These are phyloP conservation scores for Salix brachista DNA, from an alignment of 345 rosid genomes.

Conservation along the genomic window DNA sequence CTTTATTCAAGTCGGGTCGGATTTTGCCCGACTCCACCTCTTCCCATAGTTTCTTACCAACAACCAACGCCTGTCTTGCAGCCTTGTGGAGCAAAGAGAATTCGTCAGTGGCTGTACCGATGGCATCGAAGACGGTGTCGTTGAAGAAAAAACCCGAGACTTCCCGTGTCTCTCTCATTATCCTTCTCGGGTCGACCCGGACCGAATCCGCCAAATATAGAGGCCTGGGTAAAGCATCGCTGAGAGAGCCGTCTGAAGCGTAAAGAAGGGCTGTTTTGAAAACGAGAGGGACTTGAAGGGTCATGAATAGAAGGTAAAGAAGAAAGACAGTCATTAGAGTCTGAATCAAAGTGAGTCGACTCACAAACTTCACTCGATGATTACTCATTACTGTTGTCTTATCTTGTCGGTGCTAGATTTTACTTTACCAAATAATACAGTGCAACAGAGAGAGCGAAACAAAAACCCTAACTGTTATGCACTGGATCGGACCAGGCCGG, in stretches of 20 bases:
- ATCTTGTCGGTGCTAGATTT: background rate
- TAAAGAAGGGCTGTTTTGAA: constrained; percentile 23
- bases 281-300: constrained; percentile 46
- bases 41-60: constrained; percentile 68
- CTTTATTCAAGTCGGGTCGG: constrained; percentile 32
- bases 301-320: constrained; percentile 42
- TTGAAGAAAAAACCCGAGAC: constrained; percentile 17
- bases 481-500: no score
- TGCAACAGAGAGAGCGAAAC: no score
- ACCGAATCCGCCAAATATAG: background rate
- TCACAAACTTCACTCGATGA: constrained; percentile 36
- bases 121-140: constrained; percentile 18
- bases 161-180: constrained; percentile 11
- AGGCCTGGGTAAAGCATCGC: constrained; percentile 36
- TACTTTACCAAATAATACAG: background rate
- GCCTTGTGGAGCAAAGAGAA: constrained; percentile 54
- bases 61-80: constrained; percentile 63
- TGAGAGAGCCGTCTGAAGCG: constrained; percentile 27
- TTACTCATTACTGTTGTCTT: constrained; percentile 24
- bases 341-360: constrained; percentile 43
- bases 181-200: constrained; percentile 10
- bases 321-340: constrained; percentile 32
- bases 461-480: no score
- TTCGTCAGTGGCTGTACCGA: constrained; percentile 10
- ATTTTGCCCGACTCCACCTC: constrained; percentile 54